These are phyloP conservation scores for Botryotinia globosa DNA, from an alignment of 2,329 filamentous ascomycete genomes.

Conservation along the genomic window DNA sequence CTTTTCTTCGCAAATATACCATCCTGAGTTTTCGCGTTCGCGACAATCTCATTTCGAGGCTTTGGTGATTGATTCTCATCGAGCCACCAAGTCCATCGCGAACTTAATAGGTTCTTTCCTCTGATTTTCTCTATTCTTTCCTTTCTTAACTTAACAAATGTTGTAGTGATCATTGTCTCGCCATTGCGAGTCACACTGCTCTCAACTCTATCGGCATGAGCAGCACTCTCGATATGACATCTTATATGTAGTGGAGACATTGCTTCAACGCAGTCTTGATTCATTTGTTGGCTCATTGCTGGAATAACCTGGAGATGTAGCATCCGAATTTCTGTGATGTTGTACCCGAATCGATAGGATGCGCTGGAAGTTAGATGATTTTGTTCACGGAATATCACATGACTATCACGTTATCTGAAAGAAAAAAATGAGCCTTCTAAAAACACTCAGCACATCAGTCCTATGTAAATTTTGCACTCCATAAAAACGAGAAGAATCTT, in stretches of 20 bases:
- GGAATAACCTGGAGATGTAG: fast-evolving
- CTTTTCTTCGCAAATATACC: not conserved
- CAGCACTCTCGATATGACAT: not conserved
- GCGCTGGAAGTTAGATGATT: not conserved
- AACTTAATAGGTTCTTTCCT: not conserved
- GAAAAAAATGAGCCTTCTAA: not conserved
- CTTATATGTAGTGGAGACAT: not conserved
- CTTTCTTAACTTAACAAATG: not conserved
- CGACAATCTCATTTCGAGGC: not conserved
- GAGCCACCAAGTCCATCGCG: not conserved
- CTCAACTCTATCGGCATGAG: not conserved
- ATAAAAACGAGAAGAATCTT: not conserved
- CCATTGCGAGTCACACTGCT: not conserved
- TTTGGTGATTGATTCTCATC: not conserved
- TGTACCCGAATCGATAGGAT: not conserved
- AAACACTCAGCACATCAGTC: no score
- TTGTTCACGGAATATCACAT: not conserved
- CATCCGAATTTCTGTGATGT: not conserved
- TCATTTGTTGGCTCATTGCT: fast-evolving
- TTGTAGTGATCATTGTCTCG: not conserved
- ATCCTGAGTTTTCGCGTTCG: no score
- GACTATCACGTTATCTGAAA: not conserved
- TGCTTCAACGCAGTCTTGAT: not conserved
- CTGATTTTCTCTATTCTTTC: not conserved
- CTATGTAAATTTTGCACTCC: no score